These are phyloP conservation scores for Ceratocystis alfenasii DNA, from an alignment of 2,329 filamentous ascomycete species.

Conservation along the genomic window DNA sequence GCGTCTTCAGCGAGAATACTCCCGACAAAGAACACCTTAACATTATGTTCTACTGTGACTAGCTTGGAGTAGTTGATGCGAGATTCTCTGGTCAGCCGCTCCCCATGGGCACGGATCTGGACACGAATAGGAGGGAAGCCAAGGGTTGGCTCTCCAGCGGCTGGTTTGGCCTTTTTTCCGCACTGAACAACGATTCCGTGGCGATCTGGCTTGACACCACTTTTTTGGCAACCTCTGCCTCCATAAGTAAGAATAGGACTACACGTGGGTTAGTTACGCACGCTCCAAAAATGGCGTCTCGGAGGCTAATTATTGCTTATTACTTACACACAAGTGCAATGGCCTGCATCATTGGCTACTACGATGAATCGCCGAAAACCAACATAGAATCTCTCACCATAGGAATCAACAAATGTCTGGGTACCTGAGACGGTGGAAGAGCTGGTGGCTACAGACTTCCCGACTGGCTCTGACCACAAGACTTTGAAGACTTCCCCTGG, in stretches of 20 bases:
- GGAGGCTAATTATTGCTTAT: constrained; percentile 25
- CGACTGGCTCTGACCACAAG: constrained; percentile 42
- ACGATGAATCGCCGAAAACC: constrained; percentile 46
- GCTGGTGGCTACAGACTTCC: constrained; percentile 28
- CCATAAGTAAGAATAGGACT: too few species aligned
- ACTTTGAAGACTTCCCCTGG: constrained; percentile 42
- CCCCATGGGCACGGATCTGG: constrained; percentile 33
- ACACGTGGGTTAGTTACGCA: too few species aligned
- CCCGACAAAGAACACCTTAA: constrained; percentile 47
- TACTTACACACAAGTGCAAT: constrained; percentile 46
- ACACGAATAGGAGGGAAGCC: constrained; percentile 39
- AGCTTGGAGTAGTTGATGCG: constrained; percentile 48
- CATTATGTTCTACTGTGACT: constrained; percentile 46
- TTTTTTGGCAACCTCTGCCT: too few species aligned
- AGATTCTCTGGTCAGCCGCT: constrained; percentile 39
- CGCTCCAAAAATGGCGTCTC: too few species aligned
- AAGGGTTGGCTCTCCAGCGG: constrained; percentile 36
- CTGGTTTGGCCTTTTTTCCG: constrained; percentile 14
- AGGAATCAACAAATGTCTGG: constrained; percentile 29
- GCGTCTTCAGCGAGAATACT: constrained; percentile 33
- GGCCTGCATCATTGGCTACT: constrained; percentile 39
- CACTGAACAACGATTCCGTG: too few species aligned
- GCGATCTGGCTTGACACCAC: too few species aligned
- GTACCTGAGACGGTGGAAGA: constrained; percentile 29
- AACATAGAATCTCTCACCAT: constrained; percentile 34